Base-by-base conservation (phyloP, 768 basidiomycete genomes). In the Lactarius pseudohatsudake region DNA sequence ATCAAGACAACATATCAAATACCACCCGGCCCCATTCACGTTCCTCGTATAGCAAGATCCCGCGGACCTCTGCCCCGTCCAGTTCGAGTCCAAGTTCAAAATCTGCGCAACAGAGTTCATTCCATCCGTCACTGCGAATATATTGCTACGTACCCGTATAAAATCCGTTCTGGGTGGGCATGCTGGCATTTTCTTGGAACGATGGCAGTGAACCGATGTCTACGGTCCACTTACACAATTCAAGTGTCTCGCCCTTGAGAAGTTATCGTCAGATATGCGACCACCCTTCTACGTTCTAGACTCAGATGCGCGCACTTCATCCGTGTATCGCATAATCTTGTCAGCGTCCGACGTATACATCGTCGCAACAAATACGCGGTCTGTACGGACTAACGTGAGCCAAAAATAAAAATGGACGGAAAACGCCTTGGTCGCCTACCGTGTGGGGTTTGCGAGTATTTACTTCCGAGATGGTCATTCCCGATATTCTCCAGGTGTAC, bases 221-320 rank as follows among this genome's bases (percentile, higher is more conserved):
- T 40, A 94, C 92, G 11, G 89, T 93, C 92, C 92, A 94, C 77
- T 90, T 88, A 79, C 90, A 92, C 57, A 92, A 77, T 74, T 92
- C 90, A 67, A 74, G 78, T 4, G 85, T 87, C 72, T 90, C 90
- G 34, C 90, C 90, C 82, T 84, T 32, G 41, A 55, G 30, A 45
- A 20, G 13, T 26, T 64, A 54, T 43, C n/a, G 34, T 68, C 58
- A 57, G 54, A 64, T 43, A 60, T 57, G 13, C 13, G 11, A 30
- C 54, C 32, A 16, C 28, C n/a, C 43, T 61, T 60, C 22, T 15
- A 6, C 18, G 28, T n/a, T 58, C n/a, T 47, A 41, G 41, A 32
- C 9, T 60, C 38, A 4, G 36, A n/a, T 26, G 36, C 43, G 30
- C 77, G 73, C 70, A 79, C 82, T 79, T 94, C 92, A 74, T 94